Conservation (phyloP, 371 early-diverging fungal species). For the Mucor piriformis region DNA sequence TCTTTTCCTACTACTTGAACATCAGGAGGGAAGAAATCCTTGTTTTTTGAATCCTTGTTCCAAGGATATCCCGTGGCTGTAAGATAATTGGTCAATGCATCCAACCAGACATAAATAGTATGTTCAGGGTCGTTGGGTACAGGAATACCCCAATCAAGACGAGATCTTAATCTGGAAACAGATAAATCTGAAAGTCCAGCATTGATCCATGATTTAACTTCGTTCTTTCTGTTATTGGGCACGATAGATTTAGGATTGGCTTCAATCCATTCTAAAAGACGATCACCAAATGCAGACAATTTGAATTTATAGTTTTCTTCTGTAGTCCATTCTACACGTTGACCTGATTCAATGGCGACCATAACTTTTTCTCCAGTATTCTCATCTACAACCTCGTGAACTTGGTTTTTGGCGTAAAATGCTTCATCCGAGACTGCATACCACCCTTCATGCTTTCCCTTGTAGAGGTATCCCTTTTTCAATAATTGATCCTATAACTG, state of each 20-base stretch:
- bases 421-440: slow-evolving; percentile 96
- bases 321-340: slow-evolving; percentile 84
- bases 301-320: slow-evolving; percentile 95
- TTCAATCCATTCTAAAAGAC: slow-evolving; percentile 72
- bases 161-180: slow-evolving; percentile 78
- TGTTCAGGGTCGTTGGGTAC: slow-evolving; percentile 91
- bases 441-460: slow-evolving; percentile 93
- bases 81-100: slow-evolving; percentile 92
- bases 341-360: slow-evolving; percentile 82
- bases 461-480: slow-evolving; percentile 84
- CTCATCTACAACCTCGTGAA: slow-evolving; percentile 65
- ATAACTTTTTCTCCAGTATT: slow-evolving; percentile 59
- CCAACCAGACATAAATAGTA: slow-evolving; percentile 97
- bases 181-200: slow-evolving; percentile 77
- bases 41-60: slow-evolving; percentile 25
- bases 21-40: slow-evolving; percentile 73
- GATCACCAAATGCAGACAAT: slow-evolving; percentile 66
- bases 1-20: slow-evolving; percentile 95
- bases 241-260: slow-evolving; percentile 62
- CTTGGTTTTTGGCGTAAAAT: slow-evolving; percentile 79
- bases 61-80: slow-evolving; percentile 88
- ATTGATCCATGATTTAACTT: slow-evolving; percentile 60
- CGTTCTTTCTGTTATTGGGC: slow-evolving; percentile 64
- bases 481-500: slow-evolving; percentile 58
- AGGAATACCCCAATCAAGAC: slow-evolving; percentile 91